Percentiles rank a stretch among this genome's conserved stretches.
phyloP scores from a whole-genome alignment of 805 yeast genomes.

The Wickerhamiella domercqiae region DNA sequence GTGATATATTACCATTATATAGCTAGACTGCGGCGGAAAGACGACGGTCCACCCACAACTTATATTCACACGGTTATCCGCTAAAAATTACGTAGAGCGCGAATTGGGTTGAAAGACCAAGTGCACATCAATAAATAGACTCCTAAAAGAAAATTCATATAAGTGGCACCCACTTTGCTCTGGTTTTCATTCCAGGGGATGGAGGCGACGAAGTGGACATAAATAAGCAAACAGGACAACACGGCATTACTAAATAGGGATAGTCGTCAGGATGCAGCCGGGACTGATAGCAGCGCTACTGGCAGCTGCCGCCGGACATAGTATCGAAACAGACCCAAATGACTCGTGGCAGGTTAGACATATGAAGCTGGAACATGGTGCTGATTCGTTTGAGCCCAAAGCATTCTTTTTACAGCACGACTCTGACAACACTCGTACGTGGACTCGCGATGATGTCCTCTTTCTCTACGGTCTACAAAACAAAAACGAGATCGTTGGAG shows the following conservation, averaged over 20 bases:
- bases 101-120: no score
- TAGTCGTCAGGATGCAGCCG: slow-evolving; percentile 1
- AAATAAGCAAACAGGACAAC: no score
- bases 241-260: background rate
- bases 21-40: no score
- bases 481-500: slow-evolving; percentile 61
- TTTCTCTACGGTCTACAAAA: slow-evolving; percentile 59
- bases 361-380: slow-evolving; percentile 76
- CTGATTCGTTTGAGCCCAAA: slow-evolving; percentile 57
- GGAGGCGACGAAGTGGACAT: no score
- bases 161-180: no score
- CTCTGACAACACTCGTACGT: slow-evolving; percentile 32
- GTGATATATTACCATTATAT: no score
- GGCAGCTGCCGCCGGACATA: slow-evolving; percentile 8
- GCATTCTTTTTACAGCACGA: slow-evolving; percentile 76
- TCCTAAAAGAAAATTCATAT: no score
- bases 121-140: no score
- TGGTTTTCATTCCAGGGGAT: no score
- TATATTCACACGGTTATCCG: no score
- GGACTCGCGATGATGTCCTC: slow-evolving; percentile 56
- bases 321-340: slow-evolving; percentile 7
- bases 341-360: slow-evolving; percentile 37
- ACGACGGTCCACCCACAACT: no score
- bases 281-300: slow-evolving; percentile 5
- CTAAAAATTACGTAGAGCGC: no score